Conservation (phyloP, 495 filamentous ascomycete species). For the Tirmania nivea region DNA sequence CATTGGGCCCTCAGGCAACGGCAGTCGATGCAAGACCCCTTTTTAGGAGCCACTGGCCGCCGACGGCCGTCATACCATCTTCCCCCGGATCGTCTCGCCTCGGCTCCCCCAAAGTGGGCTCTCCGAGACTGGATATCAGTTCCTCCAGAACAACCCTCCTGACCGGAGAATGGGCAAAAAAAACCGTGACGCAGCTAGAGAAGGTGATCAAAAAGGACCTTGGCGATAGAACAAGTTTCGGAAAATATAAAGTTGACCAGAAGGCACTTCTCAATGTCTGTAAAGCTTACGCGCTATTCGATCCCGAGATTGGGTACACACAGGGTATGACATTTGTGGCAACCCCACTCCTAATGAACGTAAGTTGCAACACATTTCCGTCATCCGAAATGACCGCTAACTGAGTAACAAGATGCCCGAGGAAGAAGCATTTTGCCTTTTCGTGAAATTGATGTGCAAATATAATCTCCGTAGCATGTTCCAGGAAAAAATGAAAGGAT, state of each 20-base stretch:
- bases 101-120: slow-evolving; percentile 32
- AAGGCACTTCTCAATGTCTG: slow-evolving; percentile 87
- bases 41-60: slow-evolving; percentile 61
- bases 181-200: slow-evolving; percentile 51
- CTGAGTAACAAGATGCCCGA: slow-evolving; percentile 55
- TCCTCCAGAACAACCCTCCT: slow-evolving; percentile 21
- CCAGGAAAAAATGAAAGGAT: slow-evolving; percentile 83
- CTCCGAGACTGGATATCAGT: slow-evolving; percentile 40
- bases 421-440: slow-evolving; percentile 83
- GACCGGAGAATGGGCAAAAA: slow-evolving; percentile 43
- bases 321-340: slow-evolving; percentile 98
- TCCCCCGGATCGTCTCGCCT: slow-evolving; percentile 32
- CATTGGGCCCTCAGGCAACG: slow-evolving; percentile 53
- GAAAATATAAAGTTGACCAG: slow-evolving; percentile 57
- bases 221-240: slow-evolving; percentile 83
- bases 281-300: slow-evolving; percentile 92
- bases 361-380: slow-evolving; percentile 24
- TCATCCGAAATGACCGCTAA: slow-evolving; percentile 1
- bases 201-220: slow-evolving; percentile 78
- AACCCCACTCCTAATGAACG: slow-evolving; percentile 94
- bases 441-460: slow-evolving; percentile 90
- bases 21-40: slow-evolving; percentile 41
- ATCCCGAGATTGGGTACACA: slow-evolving; percentile 85
- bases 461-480: slow-evolving; percentile 88
- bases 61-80: slow-evolving; percentile 42